These are phyloP conservation scores for Neocatenulostroma microsporum DNA, from an alignment of 2,329 filamentous ascomycete species.

Conservation along the genomic window DNA sequence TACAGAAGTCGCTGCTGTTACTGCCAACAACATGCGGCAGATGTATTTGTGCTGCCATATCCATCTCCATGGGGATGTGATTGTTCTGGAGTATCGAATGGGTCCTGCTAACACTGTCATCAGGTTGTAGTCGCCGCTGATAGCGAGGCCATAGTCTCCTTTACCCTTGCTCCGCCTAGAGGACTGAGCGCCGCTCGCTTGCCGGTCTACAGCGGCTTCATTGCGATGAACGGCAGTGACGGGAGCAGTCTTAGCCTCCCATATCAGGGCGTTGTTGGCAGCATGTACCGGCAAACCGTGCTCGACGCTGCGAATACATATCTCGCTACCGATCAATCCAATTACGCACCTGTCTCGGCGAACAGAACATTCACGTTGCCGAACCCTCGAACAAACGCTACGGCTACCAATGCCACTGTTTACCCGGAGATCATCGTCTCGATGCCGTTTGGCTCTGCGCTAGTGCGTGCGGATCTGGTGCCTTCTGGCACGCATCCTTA, in stretches of 20 bases:
- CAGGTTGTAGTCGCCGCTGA: too few relatives aligned
- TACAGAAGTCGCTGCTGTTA: conserved; percentile 15
- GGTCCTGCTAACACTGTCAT: neutral
- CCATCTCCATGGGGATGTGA: too few relatives aligned
- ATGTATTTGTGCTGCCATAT: too few relatives aligned
- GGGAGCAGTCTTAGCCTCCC: conserved; percentile 25
- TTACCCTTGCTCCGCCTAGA: conserved; percentile 13
- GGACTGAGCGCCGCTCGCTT: conserved; percentile 21
- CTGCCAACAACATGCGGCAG: conserved; percentile 19
- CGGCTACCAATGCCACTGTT: conserved; percentile 13
- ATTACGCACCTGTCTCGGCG: conserved; percentile 8
- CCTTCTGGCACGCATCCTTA: conserved; percentile 4
- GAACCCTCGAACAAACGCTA: too few relatives aligned
- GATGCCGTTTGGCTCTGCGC: conserved; percentile 13
- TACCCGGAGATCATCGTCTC: conserved; percentile 20
- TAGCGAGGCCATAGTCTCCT: too few relatives aligned
- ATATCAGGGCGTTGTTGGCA: conserved; percentile 27
- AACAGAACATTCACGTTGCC: conserved; percentile 19
- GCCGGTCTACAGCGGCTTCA: conserved; percentile 29
- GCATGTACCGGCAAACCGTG: conserved; percentile 17
- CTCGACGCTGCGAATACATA: conserved; percentile 22
- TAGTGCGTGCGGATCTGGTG: conserved; percentile 11
- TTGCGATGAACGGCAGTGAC: conserved; percentile 19
- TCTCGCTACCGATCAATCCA: conserved; percentile 9
- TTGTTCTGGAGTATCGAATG: neutral